A percentile compares a stretch with the other conserved stretches of the same genome.
Conservation (phyloP, 2,329 filamentous ascomycete species). For the Hypoxylon sp. region DNA sequence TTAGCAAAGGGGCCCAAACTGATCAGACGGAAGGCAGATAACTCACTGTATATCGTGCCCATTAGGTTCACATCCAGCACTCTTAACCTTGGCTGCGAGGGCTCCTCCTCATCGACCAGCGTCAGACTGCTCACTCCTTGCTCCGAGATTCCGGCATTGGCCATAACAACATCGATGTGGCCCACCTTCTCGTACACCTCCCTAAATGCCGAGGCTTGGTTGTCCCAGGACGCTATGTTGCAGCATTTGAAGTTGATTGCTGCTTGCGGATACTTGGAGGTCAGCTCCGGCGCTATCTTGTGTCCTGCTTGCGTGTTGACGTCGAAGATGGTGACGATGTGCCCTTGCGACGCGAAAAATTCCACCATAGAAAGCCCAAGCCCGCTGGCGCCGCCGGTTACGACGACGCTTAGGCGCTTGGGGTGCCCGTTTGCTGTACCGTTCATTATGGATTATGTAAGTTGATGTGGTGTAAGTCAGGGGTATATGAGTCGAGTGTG, state of each 20-base stretch:
- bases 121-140: constrained; percentile 54
- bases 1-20: constrained; percentile 1
- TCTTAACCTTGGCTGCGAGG: constrained; percentile 48
- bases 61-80: constrained; percentile 56
- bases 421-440: constrained; percentile 18
- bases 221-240: constrained; percentile 58
- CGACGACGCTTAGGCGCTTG: constrained; percentile 50
- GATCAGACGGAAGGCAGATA: neutral
- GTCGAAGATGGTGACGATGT: constrained; percentile 55
- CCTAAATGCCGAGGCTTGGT: constrained; percentile 55
- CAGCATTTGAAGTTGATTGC: constrained; percentile 53
- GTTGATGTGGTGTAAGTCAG: neutral
- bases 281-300: constrained; percentile 47
- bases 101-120: constrained; percentile 46
- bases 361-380: constrained; percentile 55
- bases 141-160: constrained; percentile 65
- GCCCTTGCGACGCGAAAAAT: constrained; percentile 55
- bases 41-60: constrained; percentile 63
- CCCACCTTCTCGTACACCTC: constrained; percentile 54
- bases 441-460: constrained; percentile 28
- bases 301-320: constrained; percentile 51
- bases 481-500: constrained; percentile 1
- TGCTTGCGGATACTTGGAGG: constrained; percentile 48
- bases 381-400: constrained; percentile 57
- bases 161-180: constrained; percentile 63